phyloP scores from a whole-genome alignment of 371 early-diverging fungal species.

The Nematocida parisii region DNA sequence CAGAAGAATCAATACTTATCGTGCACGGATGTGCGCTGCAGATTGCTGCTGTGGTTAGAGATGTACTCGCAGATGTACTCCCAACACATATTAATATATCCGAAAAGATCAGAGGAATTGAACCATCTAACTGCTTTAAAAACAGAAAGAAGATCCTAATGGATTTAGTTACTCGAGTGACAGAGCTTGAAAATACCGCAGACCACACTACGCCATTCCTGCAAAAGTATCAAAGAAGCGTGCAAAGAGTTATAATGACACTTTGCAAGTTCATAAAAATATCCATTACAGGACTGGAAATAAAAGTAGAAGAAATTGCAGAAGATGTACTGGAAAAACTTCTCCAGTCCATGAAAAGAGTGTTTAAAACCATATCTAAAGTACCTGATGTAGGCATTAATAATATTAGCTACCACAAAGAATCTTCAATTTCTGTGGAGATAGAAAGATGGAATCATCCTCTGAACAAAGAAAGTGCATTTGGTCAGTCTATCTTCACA shows the following conservation, averaged over 20 bases:
- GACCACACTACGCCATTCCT: conserved; percentile 14
- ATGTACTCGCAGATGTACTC: not conserved
- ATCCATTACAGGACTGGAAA: conserved; percentile 9
- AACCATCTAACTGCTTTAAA: conserved; percentile 4
- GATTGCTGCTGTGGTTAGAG: not conserved
- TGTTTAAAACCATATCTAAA: not conserved
- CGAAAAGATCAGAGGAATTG: conserved; percentile 17
- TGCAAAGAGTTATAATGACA: conserved; percentile 12
- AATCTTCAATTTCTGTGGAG: not conserved
- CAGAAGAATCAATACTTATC: conserved; percentile 24
- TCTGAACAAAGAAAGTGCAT: not conserved
- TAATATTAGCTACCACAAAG: conserved; percentile 28
- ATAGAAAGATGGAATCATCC: conserved; percentile 45
- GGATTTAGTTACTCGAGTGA: conserved; percentile 2
- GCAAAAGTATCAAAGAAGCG: conserved; percentile 4
- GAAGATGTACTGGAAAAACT: conserved; percentile 16
- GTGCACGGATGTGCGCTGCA: conserved; percentile 26
- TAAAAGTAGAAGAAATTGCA: conserved; percentile 4
- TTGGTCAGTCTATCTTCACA: conserved; percentile 28
- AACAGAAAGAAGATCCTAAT: not conserved
- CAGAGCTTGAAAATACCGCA: not conserved
- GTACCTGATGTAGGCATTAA: not conserved
- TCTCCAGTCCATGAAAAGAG: not conserved
- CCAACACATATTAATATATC: not conserved
- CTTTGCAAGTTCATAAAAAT: not conserved